phyloP scores from a whole-genome alignment of 495 filamentous ascomycete genomes.

The Hapsidospora chrysogenum region DNA sequence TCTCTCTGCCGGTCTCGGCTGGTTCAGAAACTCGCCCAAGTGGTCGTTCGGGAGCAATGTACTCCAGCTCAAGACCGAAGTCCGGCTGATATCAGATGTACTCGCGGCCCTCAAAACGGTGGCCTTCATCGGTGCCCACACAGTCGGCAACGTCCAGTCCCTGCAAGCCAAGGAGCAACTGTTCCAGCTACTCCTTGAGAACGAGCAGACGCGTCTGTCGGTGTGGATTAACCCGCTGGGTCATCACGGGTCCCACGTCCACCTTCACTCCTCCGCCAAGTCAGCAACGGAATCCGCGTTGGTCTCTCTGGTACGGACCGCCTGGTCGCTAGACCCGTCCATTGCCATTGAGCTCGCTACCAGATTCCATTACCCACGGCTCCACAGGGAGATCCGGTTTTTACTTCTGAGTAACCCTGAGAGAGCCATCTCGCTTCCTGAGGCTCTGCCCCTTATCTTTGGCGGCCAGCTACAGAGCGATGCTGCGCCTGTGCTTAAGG shows the following conservation, averaged over 20 bases:
- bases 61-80: slow-evolving; percentile 84
- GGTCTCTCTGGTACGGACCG: slow-evolving; percentile 49
- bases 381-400: slow-evolving; percentile 60
- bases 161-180: slow-evolving; percentile 68
- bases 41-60: slow-evolving; percentile 96
- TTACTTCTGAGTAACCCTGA: slow-evolving; percentile 68
- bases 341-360: slow-evolving; percentile 67
- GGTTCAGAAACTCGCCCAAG: slow-evolving; percentile 69
- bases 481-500: slow-evolving; percentile 73
- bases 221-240: slow-evolving; percentile 84
- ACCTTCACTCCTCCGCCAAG: slow-evolving; percentile 16
- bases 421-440: slow-evolving; percentile 59
- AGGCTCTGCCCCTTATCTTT: slow-evolving; percentile 68
- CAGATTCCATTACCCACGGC: slow-evolving; percentile 58
- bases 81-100: slow-evolving; percentile 66
- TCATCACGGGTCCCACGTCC: slow-evolving; percentile 26
- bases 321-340: slow-evolving; percentile 70
- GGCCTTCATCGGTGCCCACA: slow-evolving; percentile 35
- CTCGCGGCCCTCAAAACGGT: slow-evolving; percentile 40
- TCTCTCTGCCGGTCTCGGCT: slow-evolving; percentile 65
- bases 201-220: slow-evolving; percentile 64
- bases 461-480: slow-evolving; percentile 59
- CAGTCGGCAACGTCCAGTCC: slow-evolving; percentile 39
- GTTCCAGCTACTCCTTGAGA: slow-evolving; percentile 60
- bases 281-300: slow-evolving; percentile 37